Conservation (phyloP, 257 asterid species). For the Ilex aquifolium region DNA sequence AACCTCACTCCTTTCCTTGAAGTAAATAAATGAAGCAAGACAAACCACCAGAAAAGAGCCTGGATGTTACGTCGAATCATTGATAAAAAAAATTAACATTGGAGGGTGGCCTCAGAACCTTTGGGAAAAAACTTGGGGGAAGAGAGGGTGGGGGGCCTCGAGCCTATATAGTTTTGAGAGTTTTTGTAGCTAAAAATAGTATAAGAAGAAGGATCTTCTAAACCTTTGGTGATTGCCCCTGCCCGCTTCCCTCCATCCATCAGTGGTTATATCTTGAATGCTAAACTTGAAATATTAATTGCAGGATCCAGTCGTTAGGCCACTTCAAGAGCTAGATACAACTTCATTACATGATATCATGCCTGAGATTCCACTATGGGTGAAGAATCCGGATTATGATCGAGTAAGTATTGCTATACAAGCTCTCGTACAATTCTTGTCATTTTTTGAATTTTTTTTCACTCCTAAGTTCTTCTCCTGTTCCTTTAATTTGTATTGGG, state of each 20-base stretch:
- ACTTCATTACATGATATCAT: conserved; percentile 52
- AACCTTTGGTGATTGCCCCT: no score
- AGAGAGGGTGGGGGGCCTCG: no score
- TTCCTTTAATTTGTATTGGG: neutral
- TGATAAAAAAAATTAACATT: no score
- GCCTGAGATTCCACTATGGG: conserved; percentile 84
- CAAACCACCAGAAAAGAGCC: no score
- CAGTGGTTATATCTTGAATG: no score
- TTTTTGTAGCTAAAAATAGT: neutral
- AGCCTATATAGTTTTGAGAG: neutral
- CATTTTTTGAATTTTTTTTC: neutral
- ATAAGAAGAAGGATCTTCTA: no score
- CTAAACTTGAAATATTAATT: conserved; percentile 8
- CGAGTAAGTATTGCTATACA: conserved; percentile 38
- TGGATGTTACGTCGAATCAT: no score
- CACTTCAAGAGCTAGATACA: conserved; percentile 50
- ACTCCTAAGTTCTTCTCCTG: neutral
- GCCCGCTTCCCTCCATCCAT: no score
- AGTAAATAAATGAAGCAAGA: no score
- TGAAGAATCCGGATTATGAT: conserved; percentile 79
- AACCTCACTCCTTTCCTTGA: no score
- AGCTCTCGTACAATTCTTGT: neutral
- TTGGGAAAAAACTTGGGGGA: no score
- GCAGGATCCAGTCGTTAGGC: conserved; percentile 46
- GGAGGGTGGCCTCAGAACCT: no score